A percentile compares a stretch with the other conserved stretches of the same genome.
phyloP scores from a whole-genome alignment of 2,329 filamentous ascomycete genomes.

The Macrophomina pseudophaseolina region DNA sequence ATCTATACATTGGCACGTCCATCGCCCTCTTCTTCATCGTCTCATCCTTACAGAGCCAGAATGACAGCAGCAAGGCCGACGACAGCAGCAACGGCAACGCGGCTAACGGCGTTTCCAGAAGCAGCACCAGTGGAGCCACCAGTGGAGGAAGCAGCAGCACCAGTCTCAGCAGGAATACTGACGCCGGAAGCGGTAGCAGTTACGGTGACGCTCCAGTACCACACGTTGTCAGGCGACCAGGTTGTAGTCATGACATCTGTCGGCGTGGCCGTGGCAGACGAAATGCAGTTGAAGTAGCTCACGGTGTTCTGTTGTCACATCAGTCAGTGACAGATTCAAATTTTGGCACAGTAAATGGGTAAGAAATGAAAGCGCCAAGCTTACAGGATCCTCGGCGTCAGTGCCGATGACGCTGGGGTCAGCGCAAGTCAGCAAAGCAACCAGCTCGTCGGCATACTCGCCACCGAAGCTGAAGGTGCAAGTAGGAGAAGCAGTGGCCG shows the following conservation, averaged over 20 bases:
- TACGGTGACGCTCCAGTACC: conserved; percentile 32
- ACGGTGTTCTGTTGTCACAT: not conserved
- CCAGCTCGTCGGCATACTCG: not conserved
- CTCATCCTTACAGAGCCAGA: not conserved
- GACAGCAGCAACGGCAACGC: not conserved
- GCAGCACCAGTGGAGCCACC: not conserved
- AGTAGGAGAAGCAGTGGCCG: not conserved
- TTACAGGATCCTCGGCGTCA: not conserved
- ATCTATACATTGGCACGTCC: not conserved
- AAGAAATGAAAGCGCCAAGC: not conserved
- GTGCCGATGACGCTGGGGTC: not conserved
- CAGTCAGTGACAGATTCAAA: no score
- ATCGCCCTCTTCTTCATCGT: not conserved
- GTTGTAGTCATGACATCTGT: not conserved
- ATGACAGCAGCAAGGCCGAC: conserved; percentile 12
- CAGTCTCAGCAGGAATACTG: not conserved
- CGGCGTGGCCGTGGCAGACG: not conserved
- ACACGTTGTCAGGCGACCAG: conserved; percentile 29
- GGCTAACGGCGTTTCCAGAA: not conserved
- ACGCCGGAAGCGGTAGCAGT: conserved; percentile 34
- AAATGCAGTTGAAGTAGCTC: not conserved
- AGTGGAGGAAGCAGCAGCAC: not conserved
- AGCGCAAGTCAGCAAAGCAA: not conserved
- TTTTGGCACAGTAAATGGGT: not conserved
- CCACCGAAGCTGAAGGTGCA: conserved; percentile 5